Evolutionary conservation across 768 basidiomycete genomes (phyloP).

Genomic region (Suillus ampliporus): DNA sequence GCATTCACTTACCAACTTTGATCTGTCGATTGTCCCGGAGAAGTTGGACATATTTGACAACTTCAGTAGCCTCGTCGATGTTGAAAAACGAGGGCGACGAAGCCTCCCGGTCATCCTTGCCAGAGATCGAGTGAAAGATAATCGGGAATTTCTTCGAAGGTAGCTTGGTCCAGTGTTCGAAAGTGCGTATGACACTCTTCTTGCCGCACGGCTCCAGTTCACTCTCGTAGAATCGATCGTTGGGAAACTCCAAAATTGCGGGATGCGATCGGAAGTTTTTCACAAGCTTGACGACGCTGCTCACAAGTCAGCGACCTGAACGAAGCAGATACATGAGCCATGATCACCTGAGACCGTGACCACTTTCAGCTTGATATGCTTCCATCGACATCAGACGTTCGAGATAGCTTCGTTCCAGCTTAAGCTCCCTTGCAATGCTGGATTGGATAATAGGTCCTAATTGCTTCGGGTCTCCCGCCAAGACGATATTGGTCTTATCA

Average conservation of each 20-base stretch:
- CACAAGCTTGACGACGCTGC: constrained; percentile 65
- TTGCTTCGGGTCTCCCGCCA: constrained; percentile 76
- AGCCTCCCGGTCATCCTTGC: constrained; percentile 67
- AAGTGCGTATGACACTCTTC: constrained; percentile 28
- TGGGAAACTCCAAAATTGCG: constrained; percentile 65
- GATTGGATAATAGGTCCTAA: constrained; percentile 73
- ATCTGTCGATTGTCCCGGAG: constrained; percentile 42
- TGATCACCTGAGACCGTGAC: constrained; percentile 43
- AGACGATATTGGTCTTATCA: constrained; percentile 56
- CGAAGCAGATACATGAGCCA: constrained; percentile 14
- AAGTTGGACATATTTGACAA: constrained; percentile 50
- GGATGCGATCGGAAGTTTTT: constrained; percentile 72
- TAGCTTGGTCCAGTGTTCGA: constrained; percentile 32
- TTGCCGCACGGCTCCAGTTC: constrained; percentile 57
- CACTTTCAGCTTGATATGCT: constrained; percentile 43
- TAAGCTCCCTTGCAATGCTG: constrained; percentile 57
- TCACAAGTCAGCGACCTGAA: constrained; percentile 6
- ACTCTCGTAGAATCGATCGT: constrained; percentile 59
- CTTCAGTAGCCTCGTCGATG: constrained; percentile 58
- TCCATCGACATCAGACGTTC: constrained; percentile 60
- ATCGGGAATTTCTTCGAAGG: constrained; percentile 54
- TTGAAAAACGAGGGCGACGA: constrained; percentile 78
- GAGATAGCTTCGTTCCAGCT: constrained; percentile 63
- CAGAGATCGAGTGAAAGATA: constrained; percentile 62
- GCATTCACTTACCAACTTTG: constrained; percentile 46